Base-by-base conservation (phyloP, 2,329 filamentous ascomycete genomes). In the Epichloe hybrida region DNA sequence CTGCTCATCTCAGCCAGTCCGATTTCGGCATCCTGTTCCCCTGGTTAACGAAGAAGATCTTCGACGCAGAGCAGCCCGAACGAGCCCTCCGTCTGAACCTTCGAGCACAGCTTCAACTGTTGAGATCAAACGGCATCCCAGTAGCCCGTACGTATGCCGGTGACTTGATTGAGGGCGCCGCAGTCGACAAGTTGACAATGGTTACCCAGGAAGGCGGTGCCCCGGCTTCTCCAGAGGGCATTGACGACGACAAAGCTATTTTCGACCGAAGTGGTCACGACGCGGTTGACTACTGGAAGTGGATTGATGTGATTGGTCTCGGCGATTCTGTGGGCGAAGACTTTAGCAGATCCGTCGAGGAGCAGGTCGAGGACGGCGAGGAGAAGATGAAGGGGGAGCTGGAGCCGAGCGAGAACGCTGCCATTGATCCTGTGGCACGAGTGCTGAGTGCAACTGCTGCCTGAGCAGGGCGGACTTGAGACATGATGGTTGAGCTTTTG, bases 11-110 rank as follows among this genome's bases (percentile, higher is more conserved):
- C 27, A 87, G 78, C 52, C 88, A 94, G 66, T 86, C 81, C 20
- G 88, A 95, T 61, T 94, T 93, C 58, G 88, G 86, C 37, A 69
- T 93, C 23, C 68, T 95, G 21, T 94, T 94, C 61, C 87, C 87
- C 0, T 85, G 82, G 75, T 59, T 83, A 45, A 80, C 77, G 8
- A 76, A 73, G 58, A 74, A 72, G 56, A 72, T 82, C 8, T 79
- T 81, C 56, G 72, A 72, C 2, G 74, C 75, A 0, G 73, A 76
- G 45, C 70, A 78, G 48, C 80, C 80, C 0, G 79, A 81, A 59
- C 71, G 78, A 12, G 73, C 76, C 0, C 62, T 84, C 47, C 71
- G 77, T 20, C 67, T 83, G 2, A 84, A 84, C 55, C 66, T 78
- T 4, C 69, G 80, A 2, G 79, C 80, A 2, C 66, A 76, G 23